Evolutionary conservation across 768 basidiomycete species (phyloP), one percentile per base, ranked within the genome.

Genomic region (Pulveroboletus sp.): DNA sequence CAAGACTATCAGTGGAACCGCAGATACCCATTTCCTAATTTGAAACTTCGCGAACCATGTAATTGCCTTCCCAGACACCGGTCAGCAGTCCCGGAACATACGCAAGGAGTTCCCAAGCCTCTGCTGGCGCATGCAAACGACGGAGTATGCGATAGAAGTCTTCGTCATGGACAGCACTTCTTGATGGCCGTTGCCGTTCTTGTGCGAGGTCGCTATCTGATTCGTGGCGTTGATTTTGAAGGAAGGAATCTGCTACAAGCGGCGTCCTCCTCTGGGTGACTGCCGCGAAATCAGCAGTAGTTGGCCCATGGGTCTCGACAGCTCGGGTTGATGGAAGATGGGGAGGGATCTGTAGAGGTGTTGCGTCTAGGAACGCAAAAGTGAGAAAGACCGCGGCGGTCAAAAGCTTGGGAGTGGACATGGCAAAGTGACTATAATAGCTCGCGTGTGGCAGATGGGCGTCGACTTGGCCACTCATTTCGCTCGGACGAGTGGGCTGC

Each of bases 61-160:
- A 79, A 41, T 69, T 71, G 1, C 83, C 83, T 65, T 83, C 76
- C 83, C 83, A 84, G 51, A 76, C 59, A 4, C 81, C 82, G 27
- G 77, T 69, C 47, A 84, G 69, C 31, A 71, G 62, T 15, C 78
- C 79, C 35, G 75, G 73, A 57, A 68, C 58, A 56, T 72, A 73
- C 24, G 62, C 55, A 43, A 61, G 59, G n/a, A 54, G 57, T 49
- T 64, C 62, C 53, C 59, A 55, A 51, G 57, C 57, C 10, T 61
- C 59, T 50, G 47, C 37, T 24, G 51, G 55, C 36, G 50, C 42
- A 10, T 50, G 38, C 44, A 57, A 18, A 31, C 35, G 52, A 31
- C 50, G 60, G 38, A 61, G 56, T 50, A 66, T 59, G 49, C 69
- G 70, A 65, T 64, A 62, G 65, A 73, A 73, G 60, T 70, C 70